Percentiles rank a stretch among this genome's conserved stretches.
Conservation (phyloP, 1,284 basidiomycete species). For the Marasmius tenuissimus region DNA sequence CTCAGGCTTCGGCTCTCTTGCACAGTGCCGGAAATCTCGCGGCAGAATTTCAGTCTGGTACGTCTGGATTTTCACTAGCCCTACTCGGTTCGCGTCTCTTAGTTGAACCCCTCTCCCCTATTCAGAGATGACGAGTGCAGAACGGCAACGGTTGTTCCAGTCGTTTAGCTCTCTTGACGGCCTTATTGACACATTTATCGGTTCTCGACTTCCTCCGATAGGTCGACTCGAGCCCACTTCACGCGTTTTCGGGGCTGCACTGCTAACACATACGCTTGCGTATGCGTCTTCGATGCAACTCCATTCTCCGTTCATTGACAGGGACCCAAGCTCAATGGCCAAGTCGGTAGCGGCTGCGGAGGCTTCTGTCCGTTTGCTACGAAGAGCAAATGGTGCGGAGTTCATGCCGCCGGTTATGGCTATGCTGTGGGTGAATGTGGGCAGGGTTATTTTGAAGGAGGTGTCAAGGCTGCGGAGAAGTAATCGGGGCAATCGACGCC, state of each 20-base stretch:
- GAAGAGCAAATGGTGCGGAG: neutral
- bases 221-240: neutral
- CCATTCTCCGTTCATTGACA: neutral
- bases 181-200: neutral
- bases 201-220: neutral
- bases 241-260: neutral
- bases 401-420: neutral
- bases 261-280: neutral
- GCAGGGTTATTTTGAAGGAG: neutral
- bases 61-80: neutral
- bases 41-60: neutral
- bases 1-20: neutral
- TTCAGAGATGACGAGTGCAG: neutral
- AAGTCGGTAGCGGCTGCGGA: conserved; percentile 2
- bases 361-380: neutral
- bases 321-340: neutral
- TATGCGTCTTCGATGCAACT: neutral
- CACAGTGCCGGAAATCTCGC: neutral
- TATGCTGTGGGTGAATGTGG: neutral
- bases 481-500: neutral
- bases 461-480: neutral
- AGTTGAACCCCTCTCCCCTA: neutral
- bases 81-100: neutral
- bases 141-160: neutral
- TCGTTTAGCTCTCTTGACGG: neutral